Percentiles rank a stretch among this genome's conserved stretches.
Evolutionary conservation across 495 filamentous ascomycete genomes (phyloP).

Genomic region (Aeminium ludgeri): DNA sequence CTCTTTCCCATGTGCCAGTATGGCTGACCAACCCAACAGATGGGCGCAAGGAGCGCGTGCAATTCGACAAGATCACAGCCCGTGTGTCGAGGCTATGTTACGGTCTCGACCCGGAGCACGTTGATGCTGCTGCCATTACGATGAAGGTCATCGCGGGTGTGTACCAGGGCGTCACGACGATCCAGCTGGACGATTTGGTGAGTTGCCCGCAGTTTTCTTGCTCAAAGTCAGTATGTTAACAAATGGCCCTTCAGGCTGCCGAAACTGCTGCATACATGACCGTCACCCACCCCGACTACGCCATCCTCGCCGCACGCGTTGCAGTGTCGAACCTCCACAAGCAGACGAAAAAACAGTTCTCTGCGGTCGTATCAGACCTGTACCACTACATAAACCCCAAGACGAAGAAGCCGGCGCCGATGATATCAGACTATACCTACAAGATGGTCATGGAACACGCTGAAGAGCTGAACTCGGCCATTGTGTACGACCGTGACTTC

Average conservation of each 20-base stretch:
- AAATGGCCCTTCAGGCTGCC: constrained; percentile 48
- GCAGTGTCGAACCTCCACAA: constrained; percentile 99
- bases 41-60: constrained; percentile 98
- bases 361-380: constrained; percentile 77
- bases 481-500: constrained; percentile 97
- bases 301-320: constrained; percentile 94
- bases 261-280: constrained; percentile 99
- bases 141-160: constrained; percentile 99
- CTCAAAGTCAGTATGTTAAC: neutral
- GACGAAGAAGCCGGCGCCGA: constrained; percentile 66
- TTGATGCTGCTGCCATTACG: constrained; percentile 94
- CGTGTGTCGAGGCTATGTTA: constrained; percentile 95
- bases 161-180: constrained; percentile 91
- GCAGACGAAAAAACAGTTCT: constrained; percentile 99
- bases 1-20: constrained; percentile 12
- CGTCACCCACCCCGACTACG: constrained; percentile 96
- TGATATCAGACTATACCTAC: constrained; percentile 81
- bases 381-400: constrained; percentile 95
- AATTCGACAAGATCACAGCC: constrained; percentile 99
- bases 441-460: constrained; percentile 87
- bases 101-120: constrained; percentile 86
- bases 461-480: constrained; percentile 92
- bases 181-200: constrained; percentile 93
- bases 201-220: constrained; percentile 19
- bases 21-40: constrained; percentile 35